These are phyloP conservation scores for Ceratocystis papillata DNA, from an alignment of 2,329 filamentous ascomycete genomes.

Conservation along the genomic window DNA sequence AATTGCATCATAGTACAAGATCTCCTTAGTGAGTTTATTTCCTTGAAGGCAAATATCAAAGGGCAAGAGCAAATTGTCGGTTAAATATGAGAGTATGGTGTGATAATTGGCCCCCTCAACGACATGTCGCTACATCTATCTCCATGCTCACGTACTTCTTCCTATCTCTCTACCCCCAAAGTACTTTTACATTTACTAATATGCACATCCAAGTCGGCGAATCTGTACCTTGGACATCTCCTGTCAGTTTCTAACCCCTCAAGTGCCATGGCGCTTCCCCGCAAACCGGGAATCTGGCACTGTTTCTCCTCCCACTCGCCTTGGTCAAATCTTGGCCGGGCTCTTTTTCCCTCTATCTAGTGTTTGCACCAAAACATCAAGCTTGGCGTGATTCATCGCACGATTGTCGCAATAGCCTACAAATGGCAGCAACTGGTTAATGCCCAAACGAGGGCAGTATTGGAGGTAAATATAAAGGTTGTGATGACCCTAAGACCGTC, in stretches of 20 bases:
- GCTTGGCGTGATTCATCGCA: neutral
- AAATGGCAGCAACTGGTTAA: neutral
- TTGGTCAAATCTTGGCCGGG: constrained; percentile 3
- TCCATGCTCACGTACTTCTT: neutral
- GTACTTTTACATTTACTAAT: no score
- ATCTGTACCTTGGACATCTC: neutral
- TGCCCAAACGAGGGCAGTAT: neutral
- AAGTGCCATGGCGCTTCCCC: neutral
- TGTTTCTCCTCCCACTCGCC: neutral
- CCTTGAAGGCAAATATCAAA: no score
- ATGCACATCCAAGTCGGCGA: neutral
- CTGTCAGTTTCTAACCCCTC: neutral
- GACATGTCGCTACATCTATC: neutral
- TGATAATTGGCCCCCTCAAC: neutral
- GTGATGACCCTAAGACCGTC: neutral
- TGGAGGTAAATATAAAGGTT: neutral
- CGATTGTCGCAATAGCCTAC: neutral
- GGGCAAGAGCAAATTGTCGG: no score
- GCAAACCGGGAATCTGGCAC: neutral
- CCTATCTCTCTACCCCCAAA: no score
- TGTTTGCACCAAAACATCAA: neutral
- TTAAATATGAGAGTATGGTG: neutral
- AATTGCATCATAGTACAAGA: constrained; percentile 4
- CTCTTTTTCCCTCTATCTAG: neutral
- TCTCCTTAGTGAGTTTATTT: neutral